Evolutionary conservation across 2,329 filamentous ascomycete species (phyloP), one percentile per base, ranked within the genome.

Genomic region (Ceratocystis destructans): DNA sequence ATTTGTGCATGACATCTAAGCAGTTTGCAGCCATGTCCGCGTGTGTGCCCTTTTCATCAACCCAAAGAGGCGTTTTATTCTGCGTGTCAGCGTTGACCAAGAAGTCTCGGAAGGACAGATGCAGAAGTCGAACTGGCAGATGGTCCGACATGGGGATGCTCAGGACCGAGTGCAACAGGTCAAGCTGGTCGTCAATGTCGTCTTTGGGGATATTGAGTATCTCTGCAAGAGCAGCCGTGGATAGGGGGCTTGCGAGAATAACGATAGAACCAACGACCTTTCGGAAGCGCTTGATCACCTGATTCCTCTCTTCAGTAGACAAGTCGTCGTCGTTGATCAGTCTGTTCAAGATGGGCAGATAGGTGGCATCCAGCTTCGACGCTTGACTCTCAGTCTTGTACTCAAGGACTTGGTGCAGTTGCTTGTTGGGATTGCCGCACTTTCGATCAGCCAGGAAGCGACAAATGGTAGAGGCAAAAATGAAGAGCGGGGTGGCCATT

Each of bases 51-150:
- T 17, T 28, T 17, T 57, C 53, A n/a, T 57, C 53, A 15, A 57
- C 20, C 22, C 53, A 57, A 33, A 57, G 28, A 8, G 53, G 53
- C 22, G 22, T 57, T 22, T 57, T 57, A 12, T 15, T 28, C 22
- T 31, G 53, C 25, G 22, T 57, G 15, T 31, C 53, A 3, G 5
- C 7, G 31, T 57, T n/a, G 8, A 59, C 55, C 17, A 59, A n/a
- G n/a, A 59, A 59, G 10, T 59, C 55, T 28, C 55, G 55, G 3
- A 59, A 59, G 3, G 55, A 59, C 31, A 59, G n/a, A 59, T 59
- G 28, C 8, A 37, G 8, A 8, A 59, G 55, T 17, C 28, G 55
- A 1, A 59, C 28, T 10, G 55, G 55, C 17, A 37, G 6, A 33
- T 37, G 7, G 33, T 22, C 7, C 55, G 55, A 31, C 17, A 8